Conservation (phyloP, 169 alveolate genomes). For the Cryptosporidium xiaoi region DNA sequence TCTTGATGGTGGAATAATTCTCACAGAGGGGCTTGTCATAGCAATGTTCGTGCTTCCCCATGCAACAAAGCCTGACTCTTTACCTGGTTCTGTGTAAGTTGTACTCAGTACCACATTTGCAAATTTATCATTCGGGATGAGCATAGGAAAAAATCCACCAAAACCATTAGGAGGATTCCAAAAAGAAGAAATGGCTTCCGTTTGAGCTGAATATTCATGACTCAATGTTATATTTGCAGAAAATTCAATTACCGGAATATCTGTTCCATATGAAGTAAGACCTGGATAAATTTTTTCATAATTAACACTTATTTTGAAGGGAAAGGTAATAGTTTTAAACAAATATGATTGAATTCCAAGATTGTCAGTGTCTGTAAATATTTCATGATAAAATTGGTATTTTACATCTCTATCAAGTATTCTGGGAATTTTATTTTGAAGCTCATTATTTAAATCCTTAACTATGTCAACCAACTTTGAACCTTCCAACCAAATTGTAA, state of each 20-base stretch:
- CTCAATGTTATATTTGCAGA: slow-evolving; percentile 60
- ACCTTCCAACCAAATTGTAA: slow-evolving; percentile 71
- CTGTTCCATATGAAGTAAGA: slow-evolving; percentile 29
- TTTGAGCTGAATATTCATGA: slow-evolving; percentile 29
- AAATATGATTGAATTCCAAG: slow-evolving; percentile 49
- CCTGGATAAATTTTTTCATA: slow-evolving; percentile 42
- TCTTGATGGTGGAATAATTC: slow-evolving; percentile 68
- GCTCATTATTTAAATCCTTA: slow-evolving; percentile 22
- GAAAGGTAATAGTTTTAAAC: slow-evolving; percentile 48
- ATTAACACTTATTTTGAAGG: slow-evolving; percentile 55
- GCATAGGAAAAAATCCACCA: slow-evolving; percentile 67
- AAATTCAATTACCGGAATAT: slow-evolving; percentile 57
- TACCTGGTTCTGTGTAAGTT: slow-evolving; percentile 57
- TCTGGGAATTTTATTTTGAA: slow-evolving; percentile 53
- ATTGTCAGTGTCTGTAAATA: slow-evolving; percentile 18
- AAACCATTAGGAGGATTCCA: slow-evolving; percentile 69
- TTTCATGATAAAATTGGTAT: slow-evolving; percentile 52
- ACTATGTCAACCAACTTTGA: slow-evolving; percentile 47
- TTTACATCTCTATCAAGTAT: slow-evolving; percentile 47
- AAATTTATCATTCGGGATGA: slow-evolving; percentile 57
- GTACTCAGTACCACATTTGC: slow-evolving; percentile 55
- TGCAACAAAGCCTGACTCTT: slow-evolving; percentile 38
- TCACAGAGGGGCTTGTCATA: slow-evolving; percentile 57
- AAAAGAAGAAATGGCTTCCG: slow-evolving; percentile 20
- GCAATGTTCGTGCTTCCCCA: slow-evolving; percentile 65